phyloP scores from a whole-genome alignment of 2,329 filamentous ascomycete genomes.

The Paradendryphiella salina region DNA sequence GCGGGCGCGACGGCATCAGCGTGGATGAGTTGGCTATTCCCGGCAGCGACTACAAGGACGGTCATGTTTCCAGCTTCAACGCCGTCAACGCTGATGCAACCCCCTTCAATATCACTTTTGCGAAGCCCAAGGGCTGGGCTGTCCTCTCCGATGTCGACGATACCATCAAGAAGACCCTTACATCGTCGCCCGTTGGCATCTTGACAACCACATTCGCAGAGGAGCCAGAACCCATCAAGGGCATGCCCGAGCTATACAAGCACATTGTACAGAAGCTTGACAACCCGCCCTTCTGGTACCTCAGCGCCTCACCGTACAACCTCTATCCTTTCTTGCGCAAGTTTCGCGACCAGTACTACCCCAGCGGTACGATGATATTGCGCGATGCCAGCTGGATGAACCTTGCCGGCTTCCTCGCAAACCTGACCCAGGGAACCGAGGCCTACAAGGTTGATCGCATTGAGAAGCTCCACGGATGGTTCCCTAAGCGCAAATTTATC shows the following conservation, averaged over 20 bases:
- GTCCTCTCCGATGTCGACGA: slow-evolving; percentile 92
- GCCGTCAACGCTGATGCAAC: slow-evolving; percentile 47
- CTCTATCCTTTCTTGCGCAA: slow-evolving; percentile 81
- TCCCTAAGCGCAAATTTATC: slow-evolving; percentile 78
- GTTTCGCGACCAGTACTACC: slow-evolving; percentile 74
- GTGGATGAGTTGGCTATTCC: slow-evolving; percentile 59
- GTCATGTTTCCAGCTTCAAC: slow-evolving; percentile 35
- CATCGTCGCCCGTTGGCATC: slow-evolving; percentile 77
- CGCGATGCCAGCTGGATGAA: slow-evolving; percentile 87
- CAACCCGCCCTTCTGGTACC: slow-evolving; percentile 82
- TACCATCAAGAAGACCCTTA: slow-evolving; percentile 90
- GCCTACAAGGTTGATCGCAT: slow-evolving; percentile 85
- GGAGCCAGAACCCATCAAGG: slow-evolving; percentile 67
- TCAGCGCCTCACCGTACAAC: slow-evolving; percentile 92
- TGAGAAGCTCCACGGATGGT: slow-evolving; percentile 74
- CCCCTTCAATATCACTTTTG: slow-evolving; percentile 72
- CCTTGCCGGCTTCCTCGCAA: slow-evolving; percentile 75
- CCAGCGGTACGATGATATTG: slow-evolving; percentile 77
- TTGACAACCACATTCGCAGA: slow-evolving; percentile 82
- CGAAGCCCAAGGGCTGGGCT: slow-evolving; percentile 77
- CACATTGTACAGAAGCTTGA: slow-evolving; percentile 61
- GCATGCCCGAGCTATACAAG: slow-evolving; percentile 84
- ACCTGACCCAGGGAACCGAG: slow-evolving; percentile 77
- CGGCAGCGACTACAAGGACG: slow-evolving; percentile 49
- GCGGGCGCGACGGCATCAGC: slow-evolving; percentile 72